Evolutionary conservation across 208 protist genomes (phyloP).

Genomic region (Naegleria gruberi): DNA sequence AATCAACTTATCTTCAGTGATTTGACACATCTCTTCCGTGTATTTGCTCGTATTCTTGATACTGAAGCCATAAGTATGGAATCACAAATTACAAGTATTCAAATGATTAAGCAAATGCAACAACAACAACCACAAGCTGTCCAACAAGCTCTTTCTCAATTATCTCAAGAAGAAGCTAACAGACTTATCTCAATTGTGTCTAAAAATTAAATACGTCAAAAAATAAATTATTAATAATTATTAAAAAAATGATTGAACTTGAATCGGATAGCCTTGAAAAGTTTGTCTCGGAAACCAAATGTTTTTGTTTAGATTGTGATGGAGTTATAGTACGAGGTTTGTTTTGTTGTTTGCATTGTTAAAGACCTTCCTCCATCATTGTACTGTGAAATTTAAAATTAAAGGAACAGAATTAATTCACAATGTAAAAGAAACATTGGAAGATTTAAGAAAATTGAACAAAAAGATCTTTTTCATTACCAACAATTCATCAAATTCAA

Average conservation of each 20-base stretch:
- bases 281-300: background rate
- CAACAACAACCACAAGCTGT: background rate
- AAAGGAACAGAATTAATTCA: background rate
- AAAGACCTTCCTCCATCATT: background rate
- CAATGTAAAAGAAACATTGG: background rate
- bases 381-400: too few relatives aligned
- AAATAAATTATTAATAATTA: background rate
- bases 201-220: too few relatives aligned
- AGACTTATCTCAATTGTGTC: too few relatives aligned
- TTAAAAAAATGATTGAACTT: background rate
- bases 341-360: background rate
- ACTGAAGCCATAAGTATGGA: background rate
- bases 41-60: background rate
- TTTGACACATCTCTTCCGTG: background rate
- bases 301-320: background rate
- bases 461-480: slow-evolving; percentile 5
- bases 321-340: background rate
- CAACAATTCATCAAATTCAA: background rate
- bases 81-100: background rate
- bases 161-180: background rate
- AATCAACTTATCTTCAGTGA: background rate
- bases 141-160: background rate
- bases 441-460: background rate
- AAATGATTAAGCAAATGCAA: background rate
- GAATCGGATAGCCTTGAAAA: background rate